A percentile compares a stretch with the other conserved stretches of the same genome.
These are phyloP conservation scores for Pythium utonaiense DNA, from an alignment of 352 stramenopile species.

Conservation along the genomic window DNA sequence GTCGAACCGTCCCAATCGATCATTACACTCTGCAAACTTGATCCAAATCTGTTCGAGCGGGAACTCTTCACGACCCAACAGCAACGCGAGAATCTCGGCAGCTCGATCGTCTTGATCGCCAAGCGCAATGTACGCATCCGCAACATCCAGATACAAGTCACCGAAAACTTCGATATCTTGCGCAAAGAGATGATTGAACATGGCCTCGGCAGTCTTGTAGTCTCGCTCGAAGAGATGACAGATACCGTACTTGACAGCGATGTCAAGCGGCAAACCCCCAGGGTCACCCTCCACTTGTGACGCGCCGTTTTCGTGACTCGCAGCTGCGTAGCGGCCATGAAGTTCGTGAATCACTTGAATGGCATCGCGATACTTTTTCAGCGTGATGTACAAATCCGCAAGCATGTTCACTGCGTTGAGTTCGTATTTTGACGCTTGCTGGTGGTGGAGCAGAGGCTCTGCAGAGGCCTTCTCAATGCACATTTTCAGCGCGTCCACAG, in stretches of 20 bases:
- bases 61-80: conserved; percentile 69
- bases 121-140: conserved; percentile 75
- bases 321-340: conserved; percentile 57
- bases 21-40: conserved; percentile 74
- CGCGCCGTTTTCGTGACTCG: conserved; percentile 39
- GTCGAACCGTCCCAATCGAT: conserved; percentile 54
- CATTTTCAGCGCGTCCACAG: conserved; percentile 77
- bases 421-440: conserved; percentile 74
- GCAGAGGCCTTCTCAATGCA: conserved; percentile 79
- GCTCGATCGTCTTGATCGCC: conserved; percentile 63
- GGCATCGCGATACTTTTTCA: conserved; percentile 79
- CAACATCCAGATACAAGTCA: conserved; percentile 81
- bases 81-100: conserved; percentile 57
- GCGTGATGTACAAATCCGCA: conserved; percentile 80
- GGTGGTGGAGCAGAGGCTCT: conserved; percentile 47
- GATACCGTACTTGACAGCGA: conserved; percentile 86
- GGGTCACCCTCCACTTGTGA: conserved; percentile 60
- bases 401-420: conserved; percentile 89
- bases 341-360: conserved; percentile 80
- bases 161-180: conserved; percentile 84
- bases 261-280: conserved; percentile 72
- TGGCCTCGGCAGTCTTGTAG: conserved; percentile 66
- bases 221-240: conserved; percentile 79
- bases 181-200: conserved; percentile 81
- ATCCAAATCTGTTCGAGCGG: conserved; percentile 78